Base-by-base conservation (phyloP, 1,139 yeast species). In the Geotrichum carabidarum region DNA sequence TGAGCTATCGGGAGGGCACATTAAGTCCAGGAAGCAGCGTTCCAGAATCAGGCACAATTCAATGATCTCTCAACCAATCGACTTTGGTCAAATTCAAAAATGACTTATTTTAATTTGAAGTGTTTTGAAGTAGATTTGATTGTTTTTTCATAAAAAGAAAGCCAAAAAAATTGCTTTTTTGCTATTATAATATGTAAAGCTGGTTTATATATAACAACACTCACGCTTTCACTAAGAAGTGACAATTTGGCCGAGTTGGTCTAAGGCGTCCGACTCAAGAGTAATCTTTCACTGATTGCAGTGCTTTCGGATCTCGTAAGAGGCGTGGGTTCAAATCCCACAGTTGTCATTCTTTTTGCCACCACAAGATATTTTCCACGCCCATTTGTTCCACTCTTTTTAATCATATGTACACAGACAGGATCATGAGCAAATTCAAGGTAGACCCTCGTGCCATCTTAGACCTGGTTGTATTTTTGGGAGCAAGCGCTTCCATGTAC, bases 401-500 rank as follows among this genome's bases (percentile, higher is more conserved):
- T 6, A 4, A 35, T 3, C 14, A 38, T 15, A 38, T 8, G 8
- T 38, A 17, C 12, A 34, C 14, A 34, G 37, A 34, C 37, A 11
- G 14, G 37, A 46, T 22, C 38, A 45, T 51, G 50, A 18, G 50
- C n/a, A 51, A 45, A 40, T 40, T 51, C 36, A 50, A 50, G 31
- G 9, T 51, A 7, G 60, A 59, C 38, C 55, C 62, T 8, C 54
- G 58, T 37, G 76, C 63, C 78, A 76, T 67, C 60, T 82, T 61
- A 1, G 95, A 88, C 63, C 69, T 86, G n/a, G 84, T 87, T 40
- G 78, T 87, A 56, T 76, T 88, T 53, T 75, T 89, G 1, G 95
- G 95, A 11, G 90, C 95, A 0, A 84, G 91, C n/a, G 75, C 86
- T 40, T 84, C 94, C 1, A 79, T 86, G 61, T 88, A 86, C 67